phyloP scores from a whole-genome alignment of 768 basidiomycete species.

The Mycena rebaudengoi region DNA sequence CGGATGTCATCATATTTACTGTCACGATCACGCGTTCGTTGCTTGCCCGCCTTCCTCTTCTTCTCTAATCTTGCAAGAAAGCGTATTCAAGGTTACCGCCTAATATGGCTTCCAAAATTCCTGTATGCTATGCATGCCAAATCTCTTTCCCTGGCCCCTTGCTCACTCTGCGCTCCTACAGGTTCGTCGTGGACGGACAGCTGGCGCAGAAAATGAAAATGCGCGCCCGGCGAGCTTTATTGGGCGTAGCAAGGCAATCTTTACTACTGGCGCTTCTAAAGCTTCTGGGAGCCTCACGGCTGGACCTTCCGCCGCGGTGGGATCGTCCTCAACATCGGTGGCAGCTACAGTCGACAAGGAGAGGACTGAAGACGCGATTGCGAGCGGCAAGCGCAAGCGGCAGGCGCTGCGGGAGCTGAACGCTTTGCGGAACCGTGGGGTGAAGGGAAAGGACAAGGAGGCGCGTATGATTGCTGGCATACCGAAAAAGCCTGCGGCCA shows the following conservation, averaged over 20 bases:
- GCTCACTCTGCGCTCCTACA: not conserved
- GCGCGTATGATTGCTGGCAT: conserved; percentile 15
- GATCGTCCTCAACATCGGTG: conserved; percentile 3
- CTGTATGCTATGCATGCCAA: conserved; percentile 3
- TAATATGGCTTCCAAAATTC: conserved; percentile 23
- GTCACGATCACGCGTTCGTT: not conserved
- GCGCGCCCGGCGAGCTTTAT: no score
- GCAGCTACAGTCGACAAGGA: not conserved
- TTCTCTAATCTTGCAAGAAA: not conserved
- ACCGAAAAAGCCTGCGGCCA: conserved; percentile 13
- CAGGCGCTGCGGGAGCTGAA: conserved; percentile 21
- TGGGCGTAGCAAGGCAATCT: no score
- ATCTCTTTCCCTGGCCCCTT: not conserved
- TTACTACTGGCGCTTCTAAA: not conserved
- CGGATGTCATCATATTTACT: no score
- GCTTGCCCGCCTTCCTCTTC: not conserved
- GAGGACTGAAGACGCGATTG: not conserved
- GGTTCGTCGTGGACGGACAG: conserved; percentile 22
- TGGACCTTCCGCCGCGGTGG: no score
- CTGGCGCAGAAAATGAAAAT: conserved; percentile 24
- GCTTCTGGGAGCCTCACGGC: no score
- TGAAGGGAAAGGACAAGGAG: not conserved
- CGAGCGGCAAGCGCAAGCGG: conserved; percentile 26
- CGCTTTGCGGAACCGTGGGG: conserved; percentile 1
- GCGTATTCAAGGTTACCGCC: not conserved